Base-by-base conservation (phyloP, 257 asterid species). In the Penstemon newberryi region DNA sequence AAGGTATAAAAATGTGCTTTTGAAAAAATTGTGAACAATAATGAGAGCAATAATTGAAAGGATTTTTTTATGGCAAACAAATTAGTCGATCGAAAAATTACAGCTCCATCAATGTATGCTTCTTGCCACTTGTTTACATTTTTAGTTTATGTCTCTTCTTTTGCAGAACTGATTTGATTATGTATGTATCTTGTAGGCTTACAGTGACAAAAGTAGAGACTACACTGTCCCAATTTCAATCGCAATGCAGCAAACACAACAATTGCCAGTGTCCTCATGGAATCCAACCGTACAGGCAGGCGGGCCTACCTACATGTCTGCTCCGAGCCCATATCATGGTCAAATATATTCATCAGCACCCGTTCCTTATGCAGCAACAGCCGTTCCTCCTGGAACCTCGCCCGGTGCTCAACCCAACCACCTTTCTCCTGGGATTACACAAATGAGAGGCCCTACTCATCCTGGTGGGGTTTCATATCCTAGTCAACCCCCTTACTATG, bases 171-270 rank as follows among this genome's bases (percentile, higher is more conserved):
- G 33, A 19, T 70, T 53, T 63, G 56, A 12, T 56, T 33, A 55
- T 50, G 33, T 15, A 33, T n/a, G 36, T 9, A 44, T 50, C 1
- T 46, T 82, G 59, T 72, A 88, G 97, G 90, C 91, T 15, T 86
- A 83, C 89, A 84, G 86, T 82, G 97, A 86, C 83, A 90, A 82
- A 81, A 88, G 95, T 77, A 75, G 96, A 81, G 97, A 86, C 62
- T 88, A 83, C 83, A 88, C 92, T 25, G 67, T 90, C 78, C 85
- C 90, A 3, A 61, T 72, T 74, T 68, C 89, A 4, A 73, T 56
- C 7, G 83, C 86, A 37, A 63, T 77, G 86, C 96, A 82, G 60
- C 93, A 81, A 71, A 13, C 78, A 64, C 61, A 65, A 80, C 77
- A 72, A 65, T 83, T 80, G 12, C 81, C 67, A 2, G 72, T 46